Evolutionary conservation across 2,329 filamentous ascomycete species (phyloP).

Genomic region (Ascocoryne sarcoides): DNA sequence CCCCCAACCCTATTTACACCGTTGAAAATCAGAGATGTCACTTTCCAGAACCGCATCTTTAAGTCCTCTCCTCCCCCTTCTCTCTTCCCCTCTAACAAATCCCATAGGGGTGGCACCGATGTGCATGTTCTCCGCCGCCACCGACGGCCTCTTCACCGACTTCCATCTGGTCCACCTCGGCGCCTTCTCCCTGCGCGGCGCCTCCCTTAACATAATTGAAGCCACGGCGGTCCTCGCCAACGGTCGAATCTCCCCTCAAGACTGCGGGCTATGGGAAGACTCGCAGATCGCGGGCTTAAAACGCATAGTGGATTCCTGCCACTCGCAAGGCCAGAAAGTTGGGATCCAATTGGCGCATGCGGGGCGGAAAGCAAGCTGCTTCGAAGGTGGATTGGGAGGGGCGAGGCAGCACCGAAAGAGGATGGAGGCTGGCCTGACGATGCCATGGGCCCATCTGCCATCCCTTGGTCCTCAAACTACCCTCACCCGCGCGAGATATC

Average conservation of each 20-base stretch:
- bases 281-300: slow-evolving; percentile 30
- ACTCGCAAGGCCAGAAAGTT: slow-evolving; percentile 50
- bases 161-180: slow-evolving; percentile 28
- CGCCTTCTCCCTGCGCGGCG: slow-evolving; percentile 27
- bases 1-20: slow-evolving; percentile 35
- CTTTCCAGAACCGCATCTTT: slow-evolving; percentile 37
- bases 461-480: slow-evolving; percentile 48
- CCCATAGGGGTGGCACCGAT: slow-evolving; percentile 37
- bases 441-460: slow-evolving; percentile 44
- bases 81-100: not conserved
- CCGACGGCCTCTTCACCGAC: slow-evolving; percentile 25
- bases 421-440: slow-evolving; percentile 33
- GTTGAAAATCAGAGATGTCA: slow-evolving; percentile 35
- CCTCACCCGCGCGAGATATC: slow-evolving; percentile 43
- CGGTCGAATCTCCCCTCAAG: slow-evolving; percentile 28
- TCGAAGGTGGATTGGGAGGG: slow-evolving; percentile 16
- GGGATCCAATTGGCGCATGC: slow-evolving; percentile 64
- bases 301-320: slow-evolving; percentile 34
- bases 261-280: slow-evolving; percentile 30
- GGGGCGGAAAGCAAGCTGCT: slow-evolving; percentile 38
- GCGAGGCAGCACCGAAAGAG: slow-evolving; percentile 23
- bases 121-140: slow-evolving; percentile 33
- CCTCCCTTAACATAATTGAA: slow-evolving; percentile 29
- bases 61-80: not conserved
- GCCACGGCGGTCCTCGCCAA: slow-evolving; percentile 28